Evolutionary conservation across 495 filamentous ascomycete species (phyloP), one percentile per base, ranked within the genome.

Genomic region (Cladorrhinum samala): DNA sequence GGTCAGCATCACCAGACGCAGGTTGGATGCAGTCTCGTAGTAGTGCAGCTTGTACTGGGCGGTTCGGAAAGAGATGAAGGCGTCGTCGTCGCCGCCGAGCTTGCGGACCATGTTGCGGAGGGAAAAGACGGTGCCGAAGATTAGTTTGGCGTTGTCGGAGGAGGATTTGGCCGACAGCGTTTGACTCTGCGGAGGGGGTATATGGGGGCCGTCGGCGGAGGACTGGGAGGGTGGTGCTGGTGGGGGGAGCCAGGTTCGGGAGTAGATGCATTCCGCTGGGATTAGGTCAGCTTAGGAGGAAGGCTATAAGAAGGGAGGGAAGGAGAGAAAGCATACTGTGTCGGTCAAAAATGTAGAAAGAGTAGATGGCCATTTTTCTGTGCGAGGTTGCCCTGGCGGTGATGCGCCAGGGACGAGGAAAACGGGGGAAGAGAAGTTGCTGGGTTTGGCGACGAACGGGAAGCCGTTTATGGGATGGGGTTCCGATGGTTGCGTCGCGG

Each of bases 291-390:
- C 18, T 23, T n/a, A n/a, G n/a, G n/a, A n/a, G n/a, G n/a, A n/a
- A n/a, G n/a, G 59, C 62, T 55, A 53, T 54, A 52, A 14, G 37
- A 41, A 8, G 25, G 46, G 19, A 18, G 46, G 37, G 24, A 46
- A 33, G 25, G 23, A 37, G 41, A 21, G 20, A 30, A 20, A 20
- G 24, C 9, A 63, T 79, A 97, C 93, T 95, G 69, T 98, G 93
- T 57, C 93, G 86, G 70, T 98, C 93, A 61, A 98, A 98, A 64
- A 98, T 96, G 77, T 96, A 97, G 74, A 97, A 95, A 37, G 90
- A 91, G 71, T 95, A 96, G 64, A 97, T 87, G 51, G 86, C 82
- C 93, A 97, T 96, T 54, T 38, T 33, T 39, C 6, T 2, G 56
- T 40, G n/a, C 9, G 27, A 30, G 37, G 51, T 46, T 46, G 40